phyloP scores from a whole-genome alignment of 2,329 filamentous ascomycete species.

The Monosporascus sp. region DNA sequence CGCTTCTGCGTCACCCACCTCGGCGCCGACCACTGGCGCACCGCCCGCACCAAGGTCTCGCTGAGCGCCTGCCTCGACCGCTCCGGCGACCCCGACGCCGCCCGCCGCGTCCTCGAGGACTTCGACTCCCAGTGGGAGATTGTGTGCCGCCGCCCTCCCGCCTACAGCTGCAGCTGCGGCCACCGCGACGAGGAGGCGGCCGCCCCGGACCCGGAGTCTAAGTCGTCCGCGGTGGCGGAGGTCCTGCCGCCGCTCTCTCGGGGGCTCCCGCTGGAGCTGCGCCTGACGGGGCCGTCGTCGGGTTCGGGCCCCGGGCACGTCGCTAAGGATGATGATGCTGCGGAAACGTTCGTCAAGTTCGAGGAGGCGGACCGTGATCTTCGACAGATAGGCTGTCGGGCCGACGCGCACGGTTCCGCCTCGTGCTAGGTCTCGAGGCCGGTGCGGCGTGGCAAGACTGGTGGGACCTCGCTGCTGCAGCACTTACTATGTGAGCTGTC shows the following conservation, averaged over 20 bases:
- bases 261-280: neutral
- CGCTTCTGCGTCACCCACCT: conserved; percentile 7
- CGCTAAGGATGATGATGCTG: neutral
- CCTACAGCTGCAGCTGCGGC: neutral
- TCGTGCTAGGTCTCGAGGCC: too few relatives aligned
- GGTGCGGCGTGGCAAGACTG: too few relatives aligned
- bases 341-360: neutral
- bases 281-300: neutral
- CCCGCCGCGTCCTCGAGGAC: conserved; percentile 2
- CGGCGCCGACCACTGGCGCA: conserved; percentile 10
- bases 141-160: neutral
- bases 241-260: too few relatives aligned
- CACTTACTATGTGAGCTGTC: neutral
- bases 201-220: too few relatives aligned
- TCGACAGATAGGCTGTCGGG: neutral
- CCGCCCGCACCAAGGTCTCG: conserved; percentile 8
- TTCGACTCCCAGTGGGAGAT: conserved; percentile 12
- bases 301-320: neutral
- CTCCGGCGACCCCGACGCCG: conserved; percentile 3
- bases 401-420: too few relatives aligned
- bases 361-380: neutral
- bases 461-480: neutral
- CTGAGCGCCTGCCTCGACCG: conserved; percentile 7
- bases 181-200: neutral
- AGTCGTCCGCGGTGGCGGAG: too few relatives aligned